Evolutionary conservation across 495 filamentous ascomycete genomes (phyloP).

Genomic region (Rusavskia elegans): DNA sequence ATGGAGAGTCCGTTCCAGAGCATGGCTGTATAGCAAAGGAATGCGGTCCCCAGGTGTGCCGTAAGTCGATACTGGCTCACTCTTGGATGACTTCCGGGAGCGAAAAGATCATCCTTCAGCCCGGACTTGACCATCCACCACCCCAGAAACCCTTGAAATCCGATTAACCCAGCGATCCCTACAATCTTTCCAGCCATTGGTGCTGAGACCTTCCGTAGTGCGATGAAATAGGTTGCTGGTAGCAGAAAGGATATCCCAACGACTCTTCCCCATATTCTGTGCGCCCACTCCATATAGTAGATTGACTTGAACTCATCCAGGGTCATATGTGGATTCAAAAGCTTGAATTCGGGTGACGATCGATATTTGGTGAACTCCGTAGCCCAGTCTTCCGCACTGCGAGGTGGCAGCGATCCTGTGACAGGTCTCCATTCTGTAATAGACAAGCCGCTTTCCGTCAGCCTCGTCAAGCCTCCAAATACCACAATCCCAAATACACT

Average conservation of each 20-base stretch:
- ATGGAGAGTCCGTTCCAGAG: conserved; percentile 80
- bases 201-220: conserved; percentile 58
- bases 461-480: conserved; percentile 79
- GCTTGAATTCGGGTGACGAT: conserved; percentile 76
- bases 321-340: conserved; percentile 81
- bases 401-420: conserved; percentile 80
- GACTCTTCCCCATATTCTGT: conserved; percentile 88
- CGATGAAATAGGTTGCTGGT: conserved; percentile 77
- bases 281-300: conserved; percentile 99
- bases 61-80: conserved; percentile 90
- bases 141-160: conserved; percentile 85
- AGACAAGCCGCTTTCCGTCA: conserved; percentile 84
- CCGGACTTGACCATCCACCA: conserved; percentile 99
- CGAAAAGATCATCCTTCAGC: conserved; percentile 86
- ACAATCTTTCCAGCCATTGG: conserved; percentile 62
- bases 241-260: conserved; percentile 81
- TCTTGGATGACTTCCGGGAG: conserved; percentile 72
- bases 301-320: conserved; percentile 92
- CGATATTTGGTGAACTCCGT: conserved; percentile 84
- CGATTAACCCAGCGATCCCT: conserved; percentile 78
- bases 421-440: conserved; percentile 99
- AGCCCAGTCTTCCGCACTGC: conserved; percentile 64
- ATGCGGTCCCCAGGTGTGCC: conserved; percentile 77
- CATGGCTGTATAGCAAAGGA: conserved; percentile 85
- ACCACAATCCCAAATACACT: conserved; percentile 95